These are phyloP conservation scores for Amylocystis lapponica DNA, from an alignment of 768 basidiomycete genomes.

Conservation along the genomic window DNA sequence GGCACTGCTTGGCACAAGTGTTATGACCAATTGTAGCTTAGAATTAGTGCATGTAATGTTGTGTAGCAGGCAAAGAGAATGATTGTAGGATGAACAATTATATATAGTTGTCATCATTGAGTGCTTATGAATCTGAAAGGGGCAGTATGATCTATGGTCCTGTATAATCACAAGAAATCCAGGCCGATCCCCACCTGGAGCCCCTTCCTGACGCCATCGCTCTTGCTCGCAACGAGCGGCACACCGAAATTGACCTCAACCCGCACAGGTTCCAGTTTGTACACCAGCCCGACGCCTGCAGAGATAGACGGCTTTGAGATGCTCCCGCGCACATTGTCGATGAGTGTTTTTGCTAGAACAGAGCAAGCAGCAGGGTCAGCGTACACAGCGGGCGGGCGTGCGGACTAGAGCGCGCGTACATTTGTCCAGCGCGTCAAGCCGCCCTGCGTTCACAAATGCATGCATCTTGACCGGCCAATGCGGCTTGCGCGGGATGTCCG, in stretches of 20 bases:
- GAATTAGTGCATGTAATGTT: no score
- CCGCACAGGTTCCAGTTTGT: conserved; percentile 77
- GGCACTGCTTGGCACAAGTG: no score
- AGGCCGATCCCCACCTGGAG: conserved; percentile 79
- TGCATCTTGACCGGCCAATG: conserved; percentile 88
- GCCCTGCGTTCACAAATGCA: conserved; percentile 75
- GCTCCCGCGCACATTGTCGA: conserved; percentile 34
- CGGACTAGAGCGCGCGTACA: conserved; percentile 48
- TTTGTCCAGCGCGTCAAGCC: conserved; percentile 55
- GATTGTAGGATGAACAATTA: no score
- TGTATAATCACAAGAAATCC: conserved; percentile 67
- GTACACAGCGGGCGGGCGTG: conserved; percentile 1
- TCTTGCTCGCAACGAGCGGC: conserved; percentile 63
- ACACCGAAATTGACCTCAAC: conserved; percentile 86
- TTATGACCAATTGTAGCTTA: no score
- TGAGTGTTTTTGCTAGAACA: conserved; percentile 30
- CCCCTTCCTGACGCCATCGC: conserved; percentile 64
- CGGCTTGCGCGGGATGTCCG: conserved; percentile 62
- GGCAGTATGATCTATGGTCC: no score
- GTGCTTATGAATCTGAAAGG: no score
- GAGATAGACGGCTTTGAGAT: conserved; percentile 63
- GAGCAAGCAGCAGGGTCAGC: conserved; percentile 3
- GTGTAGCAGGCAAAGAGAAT: no score
- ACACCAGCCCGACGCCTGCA: conserved; percentile 78
- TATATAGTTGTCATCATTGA: no score